Evolutionary conservation across 495 filamentous ascomycete genomes (phyloP).

Genomic region (Aspergillus egyptiacus): DNA sequence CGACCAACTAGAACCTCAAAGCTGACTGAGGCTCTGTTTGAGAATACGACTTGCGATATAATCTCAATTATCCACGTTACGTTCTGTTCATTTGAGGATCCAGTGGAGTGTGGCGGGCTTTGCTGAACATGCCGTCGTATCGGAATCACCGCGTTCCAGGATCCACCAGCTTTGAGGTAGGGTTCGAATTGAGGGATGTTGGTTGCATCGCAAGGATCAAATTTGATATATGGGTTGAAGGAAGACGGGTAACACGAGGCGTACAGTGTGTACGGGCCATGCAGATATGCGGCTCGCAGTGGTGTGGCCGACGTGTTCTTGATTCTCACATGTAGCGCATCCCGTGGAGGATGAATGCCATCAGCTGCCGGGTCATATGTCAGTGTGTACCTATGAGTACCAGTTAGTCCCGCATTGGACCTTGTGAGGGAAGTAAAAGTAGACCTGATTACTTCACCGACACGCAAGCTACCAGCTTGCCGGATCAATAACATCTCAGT

Average conservation of each 20-base stretch:
- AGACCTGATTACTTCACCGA: conserved; percentile 81
- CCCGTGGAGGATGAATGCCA: conserved; percentile 77
- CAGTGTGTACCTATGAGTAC: conserved; percentile 64
- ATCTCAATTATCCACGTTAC: conserved; percentile 90
- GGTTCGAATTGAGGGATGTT: conserved; percentile 87
- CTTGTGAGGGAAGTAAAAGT: conserved; percentile 1
- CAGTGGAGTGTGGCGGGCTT: not conserved
- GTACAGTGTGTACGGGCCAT: conserved; percentile 89
- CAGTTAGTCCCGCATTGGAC: not conserved
- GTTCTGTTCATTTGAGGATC: conserved; percentile 35
- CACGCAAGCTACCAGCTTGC: conserved; percentile 81
- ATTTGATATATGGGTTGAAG: conserved; percentile 72
- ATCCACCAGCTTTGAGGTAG: conserved; percentile 87
- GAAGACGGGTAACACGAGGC: conserved; percentile 73
- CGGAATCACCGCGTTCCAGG: conserved; percentile 69
- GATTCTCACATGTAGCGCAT: conserved; percentile 72
- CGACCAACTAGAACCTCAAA: conserved; percentile 83
- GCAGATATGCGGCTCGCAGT: conserved; percentile 88
- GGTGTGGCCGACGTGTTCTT: conserved; percentile 89
- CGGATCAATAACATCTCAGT: conserved; percentile 78
- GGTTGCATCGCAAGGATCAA: conserved; percentile 52
- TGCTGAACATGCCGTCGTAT: conserved; percentile 55
- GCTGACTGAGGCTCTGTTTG: conserved; percentile 75
- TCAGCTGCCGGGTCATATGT: conserved; percentile 89
- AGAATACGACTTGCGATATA: conserved; percentile 87